A percentile compares a stretch with the other conserved stretches of the same genome.
Conservation (phyloP, 768 basidiomycete species). For the Russula emetica region DNA sequence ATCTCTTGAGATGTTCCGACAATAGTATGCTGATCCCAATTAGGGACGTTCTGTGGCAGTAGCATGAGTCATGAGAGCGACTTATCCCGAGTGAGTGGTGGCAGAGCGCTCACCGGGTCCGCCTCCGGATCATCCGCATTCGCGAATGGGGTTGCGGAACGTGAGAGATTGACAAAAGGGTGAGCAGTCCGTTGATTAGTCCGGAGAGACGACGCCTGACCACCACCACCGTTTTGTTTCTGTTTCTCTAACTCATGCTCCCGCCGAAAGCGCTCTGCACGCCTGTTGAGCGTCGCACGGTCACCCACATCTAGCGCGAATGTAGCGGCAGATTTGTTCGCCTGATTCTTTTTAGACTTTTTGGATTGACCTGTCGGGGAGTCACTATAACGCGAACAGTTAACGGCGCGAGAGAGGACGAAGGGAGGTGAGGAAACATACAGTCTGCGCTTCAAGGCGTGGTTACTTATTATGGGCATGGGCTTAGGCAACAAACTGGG, state of each 20-base stretch:
- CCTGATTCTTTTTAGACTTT: slow-evolving; percentile 56
- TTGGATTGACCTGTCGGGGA: slow-evolving; percentile 33
- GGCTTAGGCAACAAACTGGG: slow-evolving; percentile 60
- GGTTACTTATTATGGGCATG: slow-evolving; percentile 37
- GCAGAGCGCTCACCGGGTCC: slow-evolving; percentile 52
- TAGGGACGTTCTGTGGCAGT: slow-evolving; percentile 73
- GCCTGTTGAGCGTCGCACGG: slow-evolving; percentile 61
- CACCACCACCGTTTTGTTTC: slow-evolving; percentile 39
- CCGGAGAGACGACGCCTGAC: slow-evolving; percentile 35
- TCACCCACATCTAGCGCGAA: slow-evolving; percentile 53
- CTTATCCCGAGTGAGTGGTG: not conserved
- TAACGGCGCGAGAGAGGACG: not conserved
- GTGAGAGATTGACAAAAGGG: slow-evolving; percentile 40
- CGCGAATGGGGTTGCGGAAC: slow-evolving; percentile 48
- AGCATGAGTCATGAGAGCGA: not conserved
- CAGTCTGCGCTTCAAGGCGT: slow-evolving; percentile 67
- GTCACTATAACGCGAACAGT: slow-evolving; percentile 9
- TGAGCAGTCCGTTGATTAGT: slow-evolving; percentile 47
- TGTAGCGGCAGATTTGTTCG: slow-evolving; percentile 30
- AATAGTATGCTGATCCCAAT: slow-evolving; percentile 96
- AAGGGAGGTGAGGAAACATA: slow-evolving; percentile 34
- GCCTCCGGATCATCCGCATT: slow-evolving; percentile 65
- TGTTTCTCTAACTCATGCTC: slow-evolving; percentile 85
- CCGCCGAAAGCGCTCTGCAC: slow-evolving; percentile 86
- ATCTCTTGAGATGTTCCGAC: slow-evolving; percentile 85